These are phyloP conservation scores for Closterium sp. DNA, from an alignment of 139 green algal species.

Conservation along the genomic window DNA sequence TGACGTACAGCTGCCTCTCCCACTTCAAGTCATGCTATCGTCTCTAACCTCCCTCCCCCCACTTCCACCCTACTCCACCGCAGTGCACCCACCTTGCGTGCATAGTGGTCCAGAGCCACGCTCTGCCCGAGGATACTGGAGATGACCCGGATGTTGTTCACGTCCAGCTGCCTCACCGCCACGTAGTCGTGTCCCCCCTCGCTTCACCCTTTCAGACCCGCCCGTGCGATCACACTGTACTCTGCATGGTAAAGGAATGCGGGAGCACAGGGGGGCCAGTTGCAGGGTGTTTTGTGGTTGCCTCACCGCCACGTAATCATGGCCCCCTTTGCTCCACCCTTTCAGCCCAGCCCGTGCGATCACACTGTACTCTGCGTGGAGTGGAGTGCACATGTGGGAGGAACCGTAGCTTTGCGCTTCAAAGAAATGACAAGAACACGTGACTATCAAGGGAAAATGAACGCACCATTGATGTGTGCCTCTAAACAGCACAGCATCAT, in stretches of 20 bases:
- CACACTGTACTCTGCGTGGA: slow-evolving; percentile 53
- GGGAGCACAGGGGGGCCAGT: not conserved
- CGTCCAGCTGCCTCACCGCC: slow-evolving; percentile 55
- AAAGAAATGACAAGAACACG: too few species aligned
- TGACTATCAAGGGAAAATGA: too few species aligned
- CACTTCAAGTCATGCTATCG: too few species aligned
- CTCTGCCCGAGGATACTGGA: slow-evolving; percentile 56
- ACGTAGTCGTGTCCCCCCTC: slow-evolving; percentile 48
- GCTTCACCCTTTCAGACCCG: slow-evolving; percentile 45
- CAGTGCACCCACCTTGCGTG: slow-evolving; percentile 33
- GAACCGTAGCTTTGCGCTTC: too few species aligned
- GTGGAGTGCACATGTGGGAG: too few species aligned
- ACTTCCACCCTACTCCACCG: too few species aligned
- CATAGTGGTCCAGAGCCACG: slow-evolving; percentile 61
- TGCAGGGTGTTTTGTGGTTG: slow-evolving; percentile 19
- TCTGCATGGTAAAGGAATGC: slow-evolving; percentile 34
- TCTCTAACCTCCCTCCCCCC: too few species aligned
- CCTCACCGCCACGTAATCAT: slow-evolving; percentile 48
- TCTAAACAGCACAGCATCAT: not conserved
- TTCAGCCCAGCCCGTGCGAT: slow-evolving; percentile 42
- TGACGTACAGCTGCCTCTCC: slow-evolving; percentile 58
- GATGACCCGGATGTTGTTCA: slow-evolving; percentile 62
- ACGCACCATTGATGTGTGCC: too few species aligned
- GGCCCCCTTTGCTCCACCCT: slow-evolving; percentile 44
- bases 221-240: slow-evolving; percentile 50